Evolutionary conservation across 345 rosid genomes (phyloP).

Genomic region (Arabidopsis suecica): DNA sequence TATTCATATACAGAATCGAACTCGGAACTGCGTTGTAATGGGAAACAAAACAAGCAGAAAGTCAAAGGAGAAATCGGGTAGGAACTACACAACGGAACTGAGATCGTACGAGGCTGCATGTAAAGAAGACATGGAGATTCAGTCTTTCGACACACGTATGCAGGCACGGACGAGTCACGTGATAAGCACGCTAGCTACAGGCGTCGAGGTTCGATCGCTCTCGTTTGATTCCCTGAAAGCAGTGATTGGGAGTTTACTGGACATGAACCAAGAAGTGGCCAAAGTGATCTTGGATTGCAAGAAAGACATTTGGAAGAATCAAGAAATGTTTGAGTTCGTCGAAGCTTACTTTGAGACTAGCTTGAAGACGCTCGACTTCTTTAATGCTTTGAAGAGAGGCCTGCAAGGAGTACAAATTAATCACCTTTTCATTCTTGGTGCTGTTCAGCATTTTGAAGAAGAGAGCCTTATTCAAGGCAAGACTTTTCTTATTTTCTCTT

Average conservation of each 20-base stretch:
- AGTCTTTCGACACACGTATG: slow-evolving; percentile 62
- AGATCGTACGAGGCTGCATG: slow-evolving; percentile 82
- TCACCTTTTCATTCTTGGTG: slow-evolving; percentile 65
- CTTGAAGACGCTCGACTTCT: slow-evolving; percentile 79
- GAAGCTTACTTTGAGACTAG: slow-evolving; percentile 88
- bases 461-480: slow-evolving; percentile 47
- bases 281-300: slow-evolving; percentile 76
- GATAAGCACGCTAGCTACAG: slow-evolving; percentile 69
- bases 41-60: slow-evolving; percentile 66
- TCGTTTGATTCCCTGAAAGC: slow-evolving; percentile 80
- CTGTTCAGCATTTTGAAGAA: slow-evolving; percentile 79
- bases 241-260: slow-evolving; percentile 71
- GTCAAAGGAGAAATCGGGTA: slow-evolving; percentile 41
- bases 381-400: slow-evolving; percentile 73
- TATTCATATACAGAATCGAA: slow-evolving; percentile 10
- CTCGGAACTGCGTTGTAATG: slow-evolving; percentile 43
- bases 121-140: slow-evolving; percentile 61
- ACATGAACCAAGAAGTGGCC: slow-evolving; percentile 90
- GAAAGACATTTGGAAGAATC: slow-evolving; percentile 85
- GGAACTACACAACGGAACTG: slow-evolving; percentile 56
- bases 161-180: slow-evolving; percentile 73
- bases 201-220: slow-evolving; percentile 78
- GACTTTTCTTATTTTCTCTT: background rate
- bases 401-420: slow-evolving; percentile 66
- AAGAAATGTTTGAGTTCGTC: slow-evolving; percentile 73